Conservation (phyloP, 2,329 filamentous ascomycete genomes). For the Fusarium staphyleae region DNA sequence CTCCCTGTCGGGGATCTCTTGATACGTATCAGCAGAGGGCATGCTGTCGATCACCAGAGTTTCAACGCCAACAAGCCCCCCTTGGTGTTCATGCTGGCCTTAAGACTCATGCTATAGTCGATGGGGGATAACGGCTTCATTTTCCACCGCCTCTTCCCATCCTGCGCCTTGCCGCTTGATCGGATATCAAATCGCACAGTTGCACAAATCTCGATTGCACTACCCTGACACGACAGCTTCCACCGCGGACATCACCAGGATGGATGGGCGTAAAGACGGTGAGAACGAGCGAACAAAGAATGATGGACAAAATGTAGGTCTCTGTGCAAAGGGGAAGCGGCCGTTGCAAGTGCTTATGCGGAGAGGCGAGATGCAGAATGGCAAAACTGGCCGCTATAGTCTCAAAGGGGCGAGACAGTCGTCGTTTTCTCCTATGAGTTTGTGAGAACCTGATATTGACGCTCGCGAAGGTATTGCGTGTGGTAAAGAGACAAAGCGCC, state of each 20-base stretch:
- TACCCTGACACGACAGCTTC: constrained; percentile 30
- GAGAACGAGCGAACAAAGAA: constrained; percentile 1
- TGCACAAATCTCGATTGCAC: constrained; percentile 42
- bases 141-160: constrained; percentile 20
- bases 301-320: not conserved
- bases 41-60: no score
- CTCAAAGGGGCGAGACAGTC: not conserved
- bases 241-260: constrained; percentile 17
- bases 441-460: not conserved
- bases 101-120: constrained; percentile 6
- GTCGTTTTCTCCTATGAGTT: not conserved
- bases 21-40: no score
- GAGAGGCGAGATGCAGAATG: constrained; percentile 32
- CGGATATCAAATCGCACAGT: constrained; percentile 13
- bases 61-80: no score
- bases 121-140: not conserved
- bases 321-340: not conserved
- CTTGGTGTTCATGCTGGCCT: not conserved
- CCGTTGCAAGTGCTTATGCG: constrained; percentile 32
- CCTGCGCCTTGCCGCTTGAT: not conserved
- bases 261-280: constrained; percentile 29
- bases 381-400: constrained; percentile 22
- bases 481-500: constrained; percentile 3
- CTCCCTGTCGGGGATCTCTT: no score
- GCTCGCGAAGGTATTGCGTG: no score